These are phyloP conservation scores for Macrolepiota albuminosa DNA, from an alignment of 768 basidiomycete genomes.

Conservation along the genomic window DNA sequence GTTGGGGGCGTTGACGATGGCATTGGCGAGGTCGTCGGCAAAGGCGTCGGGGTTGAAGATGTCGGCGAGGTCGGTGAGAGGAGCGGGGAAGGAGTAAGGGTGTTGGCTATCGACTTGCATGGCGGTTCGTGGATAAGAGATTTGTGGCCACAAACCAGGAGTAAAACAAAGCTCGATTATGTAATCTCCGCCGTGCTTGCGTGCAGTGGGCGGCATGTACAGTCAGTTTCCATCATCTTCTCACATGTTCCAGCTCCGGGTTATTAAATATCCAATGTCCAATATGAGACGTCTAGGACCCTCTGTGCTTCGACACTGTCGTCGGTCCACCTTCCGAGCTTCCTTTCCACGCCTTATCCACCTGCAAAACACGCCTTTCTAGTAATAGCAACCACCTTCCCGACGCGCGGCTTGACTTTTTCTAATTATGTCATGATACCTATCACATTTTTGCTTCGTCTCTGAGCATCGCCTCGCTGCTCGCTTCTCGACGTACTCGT, in stretches of 20 bases:
- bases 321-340: background rate
- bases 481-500: background rate
- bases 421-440: background rate
- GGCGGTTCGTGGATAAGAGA: background rate
- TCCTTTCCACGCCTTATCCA: background rate
- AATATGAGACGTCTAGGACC: background rate
- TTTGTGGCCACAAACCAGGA: slow-evolving; percentile 8
- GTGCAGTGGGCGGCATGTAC: slow-evolving; percentile 5
- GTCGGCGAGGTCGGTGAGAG: slow-evolving; percentile 46
- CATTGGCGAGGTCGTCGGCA: slow-evolving; percentile 22
- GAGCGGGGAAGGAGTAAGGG: slow-evolving; percentile 18
- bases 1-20: slow-evolving; percentile 12
- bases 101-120: slow-evolving; percentile 42
- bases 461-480: background rate
- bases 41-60: slow-evolving; percentile 66
- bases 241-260: slow-evolving; percentile 2
- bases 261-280: background rate
- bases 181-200: slow-evolving; percentile 15
- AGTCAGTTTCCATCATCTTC: slow-evolving; percentile 8
- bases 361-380: background rate
- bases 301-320: background rate
- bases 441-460: background rate
- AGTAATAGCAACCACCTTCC: background rate
- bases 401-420: background rate
- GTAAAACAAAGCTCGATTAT: slow-evolving; percentile 8